These are phyloP conservation scores for Phytophthora pinifolia DNA, from an alignment of 352 stramenopile genomes.

Conservation along the genomic window DNA sequence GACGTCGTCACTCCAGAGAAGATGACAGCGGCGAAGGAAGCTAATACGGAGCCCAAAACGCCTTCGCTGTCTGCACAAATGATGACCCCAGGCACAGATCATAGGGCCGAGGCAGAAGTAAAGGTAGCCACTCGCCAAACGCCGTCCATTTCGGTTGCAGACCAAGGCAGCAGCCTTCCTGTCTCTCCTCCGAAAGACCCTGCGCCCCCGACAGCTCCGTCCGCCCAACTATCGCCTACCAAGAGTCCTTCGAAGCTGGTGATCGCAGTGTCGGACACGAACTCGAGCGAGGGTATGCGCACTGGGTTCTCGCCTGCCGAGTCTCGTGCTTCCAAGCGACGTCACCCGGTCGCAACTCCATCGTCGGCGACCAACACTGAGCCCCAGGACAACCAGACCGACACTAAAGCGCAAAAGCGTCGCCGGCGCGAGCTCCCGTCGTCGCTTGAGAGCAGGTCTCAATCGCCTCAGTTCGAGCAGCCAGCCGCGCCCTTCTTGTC, in stretches of 20 bases:
- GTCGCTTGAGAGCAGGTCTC: conserved; percentile 10
- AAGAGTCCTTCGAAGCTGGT: conserved; percentile 22
- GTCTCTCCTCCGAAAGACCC: conserved; percentile 12
- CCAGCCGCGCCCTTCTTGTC: not conserved
- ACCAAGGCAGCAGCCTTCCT: not conserved
- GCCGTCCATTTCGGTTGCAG: not conserved
- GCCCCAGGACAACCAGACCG: conserved; percentile 3
- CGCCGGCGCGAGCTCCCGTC: conserved; percentile 13
- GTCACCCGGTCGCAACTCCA: conserved; percentile 1
- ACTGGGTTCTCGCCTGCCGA: conserved; percentile 8
- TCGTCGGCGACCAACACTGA: not conserved
- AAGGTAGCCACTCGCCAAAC: not conserved
- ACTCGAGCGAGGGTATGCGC: not conserved
- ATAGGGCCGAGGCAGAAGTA: conserved; percentile 1
- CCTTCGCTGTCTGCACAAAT: conserved; percentile 15
- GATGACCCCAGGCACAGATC: conserved; percentile 16
- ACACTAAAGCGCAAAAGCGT: conserved; percentile 12
- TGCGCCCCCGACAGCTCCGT: conserved; percentile 1
- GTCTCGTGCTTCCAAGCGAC: conserved; percentile 20
- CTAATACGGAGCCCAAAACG: conserved; percentile 8
- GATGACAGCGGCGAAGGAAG: not conserved
- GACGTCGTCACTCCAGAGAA: conserved; percentile 15
- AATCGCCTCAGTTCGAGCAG: conserved; percentile 24
- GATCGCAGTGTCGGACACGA: conserved; percentile 12
- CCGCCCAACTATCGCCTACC: conserved; percentile 1